A percentile compares a stretch with the other conserved stretches of the same genome.
Conservation (phyloP, 805 yeast species). For the Wickerhamomyces bisporus region DNA sequence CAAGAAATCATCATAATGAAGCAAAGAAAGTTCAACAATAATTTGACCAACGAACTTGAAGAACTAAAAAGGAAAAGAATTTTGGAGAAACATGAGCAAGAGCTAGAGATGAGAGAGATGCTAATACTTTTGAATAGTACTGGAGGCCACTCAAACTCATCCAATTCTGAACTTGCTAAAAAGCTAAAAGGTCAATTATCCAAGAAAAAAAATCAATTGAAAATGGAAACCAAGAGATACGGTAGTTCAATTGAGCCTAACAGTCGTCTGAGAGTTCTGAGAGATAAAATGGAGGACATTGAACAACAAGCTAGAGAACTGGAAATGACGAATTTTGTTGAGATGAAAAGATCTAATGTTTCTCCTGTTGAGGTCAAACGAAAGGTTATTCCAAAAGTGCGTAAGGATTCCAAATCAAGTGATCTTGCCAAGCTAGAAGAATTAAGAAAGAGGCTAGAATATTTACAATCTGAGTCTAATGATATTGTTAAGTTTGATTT, state of each 20-base stretch:
- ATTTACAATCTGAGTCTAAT: constrained; percentile 68
- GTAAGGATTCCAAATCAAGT: not conserved
- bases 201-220: constrained; percentile 36
- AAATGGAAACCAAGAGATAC: constrained; percentile 38
- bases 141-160: constrained; percentile 21
- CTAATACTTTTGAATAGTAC: constrained; percentile 55
- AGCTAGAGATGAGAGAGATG: constrained; percentile 71
- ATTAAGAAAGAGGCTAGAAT: constrained; percentile 52
- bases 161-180: constrained; percentile 31
- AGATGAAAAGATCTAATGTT: constrained; percentile 24
- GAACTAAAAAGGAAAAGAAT: constrained; percentile 53
- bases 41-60: constrained; percentile 54
- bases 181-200: constrained; percentile 35
- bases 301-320: constrained; percentile 81
- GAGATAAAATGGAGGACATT: constrained; percentile 80
- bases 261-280: constrained; percentile 62
- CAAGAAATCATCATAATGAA: constrained; percentile 52
- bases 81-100: constrained; percentile 69
- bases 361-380: constrained; percentile 17
- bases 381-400: not conserved
- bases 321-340: constrained; percentile 80
- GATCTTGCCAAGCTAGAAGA: constrained; percentile 52
- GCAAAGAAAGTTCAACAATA: constrained; percentile 58
- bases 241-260: constrained; percentile 68
- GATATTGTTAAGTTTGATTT: constrained; percentile 65